Base-by-base conservation (phyloP, 768 basidiomycete genomes). In the Sporobolomyces roseus region DNA sequence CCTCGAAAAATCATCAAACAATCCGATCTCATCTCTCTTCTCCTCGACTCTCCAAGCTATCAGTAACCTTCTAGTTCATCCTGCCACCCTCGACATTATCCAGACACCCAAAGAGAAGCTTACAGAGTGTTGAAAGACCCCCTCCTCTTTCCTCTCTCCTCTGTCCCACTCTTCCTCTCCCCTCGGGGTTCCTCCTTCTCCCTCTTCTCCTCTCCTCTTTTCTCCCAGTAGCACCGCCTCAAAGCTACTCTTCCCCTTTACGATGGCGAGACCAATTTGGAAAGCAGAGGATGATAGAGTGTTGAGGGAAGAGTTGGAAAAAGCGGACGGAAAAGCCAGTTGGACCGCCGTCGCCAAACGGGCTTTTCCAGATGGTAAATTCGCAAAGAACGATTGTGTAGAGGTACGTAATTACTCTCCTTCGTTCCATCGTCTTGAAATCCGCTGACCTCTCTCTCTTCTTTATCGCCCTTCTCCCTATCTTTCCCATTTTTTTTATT, bases 321-420 rank as follows among this genome's bases (percentile, higher is more conserved):
- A 27, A 16, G 65, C 56, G 10, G 61, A 71, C 38, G 65, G 70
- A n/a, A 59, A 55, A 29, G 43, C 56, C 48, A 52, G 36, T 36
- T 72, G 71, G 71, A 32, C 33, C 12, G 60, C 52, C 9, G 59
- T 76, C 50, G 59, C 64, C 4, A 23, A 49, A 23, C 27, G 27
- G 35, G 68, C 70, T 3, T 76, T 76, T 49, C 70, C 74, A 2
- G 60, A 70, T 29, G 75, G 74, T 17, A 45, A 50, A 32, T 66
- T 46, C 46, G n/a, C 33, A 10, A 59, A 69, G 29, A 13, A 30
- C 0, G 70, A 76, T 16, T 75, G 74, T 49, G 36, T 48, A 6
- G 56, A 53, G 21, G 67, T 68, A 21, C 29, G n/a, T n/a, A n/a
- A n/a, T 61, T 45, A 21, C 36, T 35, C 30, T 12, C 32, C 35